Evolutionary conservation across 495 filamentous ascomycete genomes (phyloP), one percentile per base, ranked within the genome.

Genomic region (Talaromyces borbonicus): DNA sequence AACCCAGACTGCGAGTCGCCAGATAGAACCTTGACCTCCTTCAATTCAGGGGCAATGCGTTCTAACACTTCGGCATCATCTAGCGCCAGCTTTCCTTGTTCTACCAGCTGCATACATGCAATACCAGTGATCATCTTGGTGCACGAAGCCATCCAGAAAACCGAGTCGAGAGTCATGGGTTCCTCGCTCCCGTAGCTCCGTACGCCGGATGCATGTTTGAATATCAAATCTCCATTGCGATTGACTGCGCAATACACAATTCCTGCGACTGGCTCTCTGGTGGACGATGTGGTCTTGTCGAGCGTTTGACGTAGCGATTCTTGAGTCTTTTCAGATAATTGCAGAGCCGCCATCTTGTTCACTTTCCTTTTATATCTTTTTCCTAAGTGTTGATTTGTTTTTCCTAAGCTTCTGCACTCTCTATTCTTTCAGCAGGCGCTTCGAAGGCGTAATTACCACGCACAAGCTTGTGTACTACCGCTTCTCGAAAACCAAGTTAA

Each of bases 111-210:
- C 78, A 82, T 79, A 47, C 63, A 72, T 0, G 77, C 77, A 43
- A 83, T 65, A 0, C 65, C 70, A 1, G 56, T 58, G 5, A 79
- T 51, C 57, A 78, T 54, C 49, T 80, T 81, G 0, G 78, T 80
- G 52, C 73, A 79, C n/a, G 71, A 75, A 30, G 74, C 74, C 19
- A 80, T 74, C 74, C 70, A 81, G 50, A 76, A 79, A 14, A 75
- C 50, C 9, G 46, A 72, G 14, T 79, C 75, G 5, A 73, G 43
- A 2, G 59, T 67, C 71, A 80, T 74, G 19, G 67, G 61, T 8
- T 65, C 60, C 5, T 42, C 7, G 26, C 6, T 6, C 26, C 6
- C 5, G 26, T 29, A 19, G 50, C 26, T 29, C 26, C 26, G 26
- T 11, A 11, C 5, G 26, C 26, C 26, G 6, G 26, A 29, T 11